Evolutionary conservation across 192 early-diverging fungal species (phyloP).

Genomic region (Lunasporangiospora selenospora): DNA sequence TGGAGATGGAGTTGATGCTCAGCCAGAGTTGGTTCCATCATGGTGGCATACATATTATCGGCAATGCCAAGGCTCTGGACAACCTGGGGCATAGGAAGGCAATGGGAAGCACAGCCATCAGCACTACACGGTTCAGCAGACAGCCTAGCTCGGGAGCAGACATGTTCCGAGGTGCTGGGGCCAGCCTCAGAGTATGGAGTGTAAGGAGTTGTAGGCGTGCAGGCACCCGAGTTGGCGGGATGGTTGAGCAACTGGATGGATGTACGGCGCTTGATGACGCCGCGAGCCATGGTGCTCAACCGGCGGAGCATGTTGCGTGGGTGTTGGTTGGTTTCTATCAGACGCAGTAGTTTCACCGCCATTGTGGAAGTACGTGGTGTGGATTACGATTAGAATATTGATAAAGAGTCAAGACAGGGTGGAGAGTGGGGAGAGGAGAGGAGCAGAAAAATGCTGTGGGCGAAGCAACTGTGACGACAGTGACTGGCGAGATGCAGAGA

Average conservation of each 20-base stretch:
- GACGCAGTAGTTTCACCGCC: constrained; percentile 6
- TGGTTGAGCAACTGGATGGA: constrained; percentile 1
- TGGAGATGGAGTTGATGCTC: not conserved
- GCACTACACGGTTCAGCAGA: not conserved
- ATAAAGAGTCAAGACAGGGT: not conserved
- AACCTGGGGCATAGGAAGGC: not conserved
- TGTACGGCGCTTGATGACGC: constrained; percentile 29
- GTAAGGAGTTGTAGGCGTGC: constrained; percentile 8
- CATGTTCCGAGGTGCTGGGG: not conserved
- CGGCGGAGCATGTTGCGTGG: constrained; percentile 29
- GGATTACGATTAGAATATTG: not conserved
- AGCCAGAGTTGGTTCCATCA: constrained; percentile 12
- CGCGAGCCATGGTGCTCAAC: constrained; percentile 38
- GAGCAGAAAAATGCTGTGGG: not conserved
- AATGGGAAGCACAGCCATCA: not conserved
- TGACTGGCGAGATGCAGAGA: too few relatives aligned
- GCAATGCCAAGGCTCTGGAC: constrained; percentile 9
- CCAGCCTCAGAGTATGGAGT: constrained; percentile 4
- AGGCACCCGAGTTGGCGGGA: not conserved
- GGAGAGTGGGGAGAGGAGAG: not conserved
- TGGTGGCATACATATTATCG: not conserved
- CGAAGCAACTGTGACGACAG: too few relatives aligned
- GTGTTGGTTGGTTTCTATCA: constrained; percentile 22
- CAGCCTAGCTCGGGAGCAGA: not conserved
- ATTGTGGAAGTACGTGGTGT: not conserved